A percentile compares a stretch with the other conserved stretches of the same genome.
phyloP scores from a whole-genome alignment of 2,329 filamentous ascomycete genomes.

The Rhinocladiella similis region DNA sequence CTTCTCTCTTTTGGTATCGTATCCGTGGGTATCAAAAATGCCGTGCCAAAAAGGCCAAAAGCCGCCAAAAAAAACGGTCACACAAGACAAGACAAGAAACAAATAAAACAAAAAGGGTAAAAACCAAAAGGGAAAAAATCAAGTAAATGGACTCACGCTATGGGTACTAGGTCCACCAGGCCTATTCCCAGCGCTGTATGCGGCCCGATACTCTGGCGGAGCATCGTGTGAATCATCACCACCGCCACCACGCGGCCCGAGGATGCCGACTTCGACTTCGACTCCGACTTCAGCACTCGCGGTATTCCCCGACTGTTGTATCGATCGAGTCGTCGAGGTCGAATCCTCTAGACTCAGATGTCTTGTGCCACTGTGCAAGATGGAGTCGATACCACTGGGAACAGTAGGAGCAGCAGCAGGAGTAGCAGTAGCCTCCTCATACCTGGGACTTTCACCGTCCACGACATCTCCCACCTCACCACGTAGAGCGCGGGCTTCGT shows the following conservation, averaged over 20 bases:
- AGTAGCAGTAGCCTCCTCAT: conserved; percentile 14
- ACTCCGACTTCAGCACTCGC: neutral
- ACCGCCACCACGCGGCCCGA: neutral
- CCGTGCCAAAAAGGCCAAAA: too few species aligned
- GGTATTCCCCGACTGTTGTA: conserved; percentile 1
- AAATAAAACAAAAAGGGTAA: neutral
- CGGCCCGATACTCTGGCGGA: conserved; percentile 20
- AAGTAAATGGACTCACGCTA: conserved; percentile 19
- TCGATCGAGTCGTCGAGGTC: neutral
- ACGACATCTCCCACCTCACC: conserved; percentile 11
- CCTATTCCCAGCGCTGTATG: conserved; percentile 19
- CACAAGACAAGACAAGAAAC: too few species aligned
- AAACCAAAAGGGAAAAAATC: conserved; percentile 7
- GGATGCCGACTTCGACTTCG: too few species aligned
- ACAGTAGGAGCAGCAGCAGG: too few species aligned
- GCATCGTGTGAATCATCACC: neutral
- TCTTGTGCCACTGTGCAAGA: conserved; percentile 10
- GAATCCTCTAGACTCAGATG: conserved; percentile 20
- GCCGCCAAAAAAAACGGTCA: too few species aligned
- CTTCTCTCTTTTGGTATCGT: too few species aligned
- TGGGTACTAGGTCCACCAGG: conserved; percentile 22
- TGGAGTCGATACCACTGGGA: neutral
- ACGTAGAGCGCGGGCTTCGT: conserved; percentile 12
- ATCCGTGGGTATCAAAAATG: too few species aligned
- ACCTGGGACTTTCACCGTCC: conserved; percentile 19